A percentile compares a stretch with the other conserved stretches of the same genome.
Conservation (phyloP, 116 monocot species). For the Papilionanthe hybrid region DNA sequence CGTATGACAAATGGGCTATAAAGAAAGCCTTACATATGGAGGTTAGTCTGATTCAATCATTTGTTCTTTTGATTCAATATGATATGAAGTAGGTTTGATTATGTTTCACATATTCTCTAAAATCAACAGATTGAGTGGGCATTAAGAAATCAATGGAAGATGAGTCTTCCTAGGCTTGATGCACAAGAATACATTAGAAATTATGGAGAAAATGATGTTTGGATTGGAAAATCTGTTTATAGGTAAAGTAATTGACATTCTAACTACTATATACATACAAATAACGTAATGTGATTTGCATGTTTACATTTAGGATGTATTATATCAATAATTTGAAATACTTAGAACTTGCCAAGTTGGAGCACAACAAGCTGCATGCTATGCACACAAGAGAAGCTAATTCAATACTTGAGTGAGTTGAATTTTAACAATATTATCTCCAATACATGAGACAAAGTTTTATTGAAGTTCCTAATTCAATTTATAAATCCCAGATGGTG, state of each 20-base stretch:
- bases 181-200: slow-evolving; percentile 18
- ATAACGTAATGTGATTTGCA: neutral
- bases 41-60: neutral
- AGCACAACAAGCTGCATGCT: neutral
- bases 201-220: slow-evolving; percentile 23
- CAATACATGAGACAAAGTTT: neutral
- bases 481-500: slow-evolving; percentile 15
- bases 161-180: slow-evolving; percentile 18
- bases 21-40: slow-evolving; percentile 25
- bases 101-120: neutral
- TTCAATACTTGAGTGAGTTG: neutral
- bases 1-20: slow-evolving; percentile 25
- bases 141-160: slow-evolving; percentile 16
- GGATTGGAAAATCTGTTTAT: slow-evolving; percentile 22
- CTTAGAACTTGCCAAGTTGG: neutral
- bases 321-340: slow-evolving; percentile 1
- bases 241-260: slow-evolving; percentile 4
- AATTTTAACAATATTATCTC: neutral
- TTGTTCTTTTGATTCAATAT: neutral
- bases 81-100: neutral
- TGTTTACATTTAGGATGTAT: slow-evolving; percentile 12
- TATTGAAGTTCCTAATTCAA: neutral
- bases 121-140: slow-evolving; percentile 12
- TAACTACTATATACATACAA: neutral
- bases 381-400: neutral